These are phyloP conservation scores for Globisporangium camurandrum DNA, from an alignment of 352 stramenopile genomes.

Conservation along the genomic window DNA sequence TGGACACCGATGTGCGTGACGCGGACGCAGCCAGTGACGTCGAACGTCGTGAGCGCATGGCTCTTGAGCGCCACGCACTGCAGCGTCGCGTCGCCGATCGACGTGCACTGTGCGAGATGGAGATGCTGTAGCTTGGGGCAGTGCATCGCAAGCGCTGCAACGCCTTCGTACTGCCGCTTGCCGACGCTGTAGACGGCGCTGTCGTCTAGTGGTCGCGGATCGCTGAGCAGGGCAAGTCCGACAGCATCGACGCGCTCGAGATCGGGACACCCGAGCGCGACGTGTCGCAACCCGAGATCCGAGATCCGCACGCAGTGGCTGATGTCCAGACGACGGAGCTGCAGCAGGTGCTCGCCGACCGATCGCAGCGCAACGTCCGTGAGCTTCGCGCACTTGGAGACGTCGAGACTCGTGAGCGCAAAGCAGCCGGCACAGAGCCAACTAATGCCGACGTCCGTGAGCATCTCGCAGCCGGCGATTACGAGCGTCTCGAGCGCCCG, in stretches of 20 bases:
- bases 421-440: conserved; percentile 84
- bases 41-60: conserved; percentile 15
- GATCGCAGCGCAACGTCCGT: conserved; percentile 82
- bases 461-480: conserved; percentile 82
- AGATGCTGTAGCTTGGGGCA: conserved; percentile 36
- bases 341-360: conserved; percentile 71
- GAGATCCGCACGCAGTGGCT: conserved; percentile 40
- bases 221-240: conserved; percentile 34
- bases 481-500: conserved; percentile 37
- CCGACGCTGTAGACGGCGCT: neutral
- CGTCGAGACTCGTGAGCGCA: conserved; percentile 75
- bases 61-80: conserved; percentile 16
- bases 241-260: conserved; percentile 33
- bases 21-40: conserved; percentile 18
- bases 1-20: conserved; percentile 20
- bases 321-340: conserved; percentile 42
- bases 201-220: conserved; percentile 9
- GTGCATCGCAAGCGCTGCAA: conserved; percentile 24
- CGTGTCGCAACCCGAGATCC: conserved; percentile 40
- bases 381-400: conserved; percentile 81
- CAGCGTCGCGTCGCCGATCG: conserved; percentile 34
- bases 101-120: conserved; percentile 39
- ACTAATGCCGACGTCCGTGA: conserved; percentile 89
- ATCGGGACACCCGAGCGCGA: conserved; percentile 39
- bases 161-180: conserved; percentile 12